phyloP scores from a whole-genome alignment of 129 eudicot species.

The Centrapalus pauciflorus region DNA sequence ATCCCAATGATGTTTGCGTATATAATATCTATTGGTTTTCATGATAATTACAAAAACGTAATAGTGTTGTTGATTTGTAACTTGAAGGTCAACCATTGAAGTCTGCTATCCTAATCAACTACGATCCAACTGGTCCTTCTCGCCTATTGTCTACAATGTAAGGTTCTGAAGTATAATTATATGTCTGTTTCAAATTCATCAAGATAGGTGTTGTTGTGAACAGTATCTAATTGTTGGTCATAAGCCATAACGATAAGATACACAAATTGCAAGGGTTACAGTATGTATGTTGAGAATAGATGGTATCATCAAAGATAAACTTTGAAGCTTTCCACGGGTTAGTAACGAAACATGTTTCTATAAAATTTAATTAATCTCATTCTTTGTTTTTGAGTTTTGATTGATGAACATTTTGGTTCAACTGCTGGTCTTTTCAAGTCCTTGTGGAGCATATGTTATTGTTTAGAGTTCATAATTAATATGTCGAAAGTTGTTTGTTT shows the following conservation, averaged over 20 bases:
- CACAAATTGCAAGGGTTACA: neutral
- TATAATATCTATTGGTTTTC: neutral
- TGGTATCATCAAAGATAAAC: neutral
- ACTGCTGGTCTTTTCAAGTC: neutral
- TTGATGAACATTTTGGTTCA: neutral
- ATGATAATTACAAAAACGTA: neutral
- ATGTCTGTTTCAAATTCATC: neutral
- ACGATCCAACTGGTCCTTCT: slow-evolving; percentile 93
- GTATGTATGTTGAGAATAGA: neutral
- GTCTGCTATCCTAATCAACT: slow-evolving; percentile 79
- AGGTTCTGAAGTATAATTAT: slow-evolving; percentile 9
- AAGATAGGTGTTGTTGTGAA: neutral
- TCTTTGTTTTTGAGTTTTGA: neutral
- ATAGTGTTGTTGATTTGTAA: neutral
- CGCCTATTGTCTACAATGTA: slow-evolving; percentile 89
- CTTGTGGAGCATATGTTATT: neutral
- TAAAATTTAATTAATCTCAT: neutral
- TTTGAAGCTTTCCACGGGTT: neutral
- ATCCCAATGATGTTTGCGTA: neutral
- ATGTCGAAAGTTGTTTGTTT: neutral
- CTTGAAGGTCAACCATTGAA: slow-evolving; percentile 61
- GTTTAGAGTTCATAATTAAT: neutral
- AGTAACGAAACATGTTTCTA: neutral
- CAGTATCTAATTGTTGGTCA: neutral
- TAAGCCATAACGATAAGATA: neutral